phyloP scores from a whole-genome alignment of 352 stramenopile genomes.

The Pilasporangium apinafurcum region DNA sequence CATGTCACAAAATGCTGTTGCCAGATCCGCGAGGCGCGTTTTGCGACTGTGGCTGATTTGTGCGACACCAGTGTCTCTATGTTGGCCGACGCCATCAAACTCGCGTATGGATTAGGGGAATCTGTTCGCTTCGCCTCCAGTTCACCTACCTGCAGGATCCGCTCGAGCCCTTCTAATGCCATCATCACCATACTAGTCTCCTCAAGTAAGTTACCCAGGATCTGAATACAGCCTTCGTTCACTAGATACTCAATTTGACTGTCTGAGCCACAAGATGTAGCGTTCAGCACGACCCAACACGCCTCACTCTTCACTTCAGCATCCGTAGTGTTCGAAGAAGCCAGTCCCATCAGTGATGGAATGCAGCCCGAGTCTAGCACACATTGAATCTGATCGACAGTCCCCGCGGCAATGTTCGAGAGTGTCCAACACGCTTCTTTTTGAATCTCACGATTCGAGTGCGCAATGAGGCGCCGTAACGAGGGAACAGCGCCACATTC shows the following conservation, averaged over 20 bases:
- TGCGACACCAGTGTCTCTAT: constrained; percentile 93
- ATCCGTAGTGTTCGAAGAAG: constrained; percentile 89
- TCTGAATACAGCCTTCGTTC: constrained; percentile 84
- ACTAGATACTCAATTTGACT: constrained; percentile 90
- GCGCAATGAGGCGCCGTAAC: constrained; percentile 90
- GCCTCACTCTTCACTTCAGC: constrained; percentile 97
- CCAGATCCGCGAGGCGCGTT: constrained; percentile 96
- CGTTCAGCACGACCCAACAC: constrained; percentile 98
- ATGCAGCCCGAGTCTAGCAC: constrained; percentile 96
- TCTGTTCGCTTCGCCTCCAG: constrained; percentile 81
- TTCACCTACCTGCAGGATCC: constrained; percentile 95
- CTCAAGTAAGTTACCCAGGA: constrained; percentile 89
- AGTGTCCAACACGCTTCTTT: constrained; percentile 97
- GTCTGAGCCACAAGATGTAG: constrained; percentile 96
- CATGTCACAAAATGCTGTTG: constrained; percentile 98
- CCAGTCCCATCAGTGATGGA: constrained; percentile 91
- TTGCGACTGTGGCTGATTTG: constrained; percentile 92
- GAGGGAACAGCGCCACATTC: constrained; percentile 94
- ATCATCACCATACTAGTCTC: constrained; percentile 99
- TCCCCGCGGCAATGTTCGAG: constrained; percentile 97
- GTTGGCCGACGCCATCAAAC: constrained; percentile 85
- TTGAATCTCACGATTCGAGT: constrained; percentile 97
- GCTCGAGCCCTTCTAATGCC: constrained; percentile 95
- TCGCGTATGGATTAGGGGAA: constrained; percentile 85
- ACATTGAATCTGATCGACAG: constrained; percentile 96